Conservation (phyloP, 2,329 filamentous ascomycete species). For the Sporothrix sp. region DNA sequence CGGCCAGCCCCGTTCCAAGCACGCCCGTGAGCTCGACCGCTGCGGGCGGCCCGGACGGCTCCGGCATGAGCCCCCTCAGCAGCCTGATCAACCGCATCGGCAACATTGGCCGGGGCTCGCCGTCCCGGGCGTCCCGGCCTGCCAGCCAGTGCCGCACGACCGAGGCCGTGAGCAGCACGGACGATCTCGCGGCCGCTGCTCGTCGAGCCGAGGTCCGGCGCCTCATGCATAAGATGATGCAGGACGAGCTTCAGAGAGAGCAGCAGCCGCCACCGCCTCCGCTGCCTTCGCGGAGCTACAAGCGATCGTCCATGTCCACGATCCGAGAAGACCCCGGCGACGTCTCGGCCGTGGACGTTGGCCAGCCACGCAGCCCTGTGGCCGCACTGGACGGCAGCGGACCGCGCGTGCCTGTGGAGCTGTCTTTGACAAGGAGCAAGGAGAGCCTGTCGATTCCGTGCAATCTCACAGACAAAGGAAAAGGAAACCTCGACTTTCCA, state of each 20-base stretch:
- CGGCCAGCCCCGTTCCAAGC: not conserved
- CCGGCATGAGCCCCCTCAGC: slow-evolving; percentile 29
- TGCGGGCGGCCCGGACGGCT: not conserved
- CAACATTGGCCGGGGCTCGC: slow-evolving; percentile 36
- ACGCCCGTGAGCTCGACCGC: not conserved
- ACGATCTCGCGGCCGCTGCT: slow-evolving; percentile 38
- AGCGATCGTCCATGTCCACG: slow-evolving; percentile 15
- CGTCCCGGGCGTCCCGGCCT: slow-evolving; percentile 34
- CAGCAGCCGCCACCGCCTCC: slow-evolving; percentile 16
- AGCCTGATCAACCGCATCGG: slow-evolving; percentile 35
- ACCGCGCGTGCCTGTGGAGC: not conserved
- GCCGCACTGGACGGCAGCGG: not conserved
- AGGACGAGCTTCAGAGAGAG: slow-evolving; percentile 44
- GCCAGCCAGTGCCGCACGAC: slow-evolving; percentile 31
- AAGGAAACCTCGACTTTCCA: not conserved
- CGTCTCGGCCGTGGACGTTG: not conserved
- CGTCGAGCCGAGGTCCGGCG: slow-evolving; percentile 47
- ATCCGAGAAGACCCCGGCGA: slow-evolving; percentile 17
- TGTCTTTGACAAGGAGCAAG: not conserved
- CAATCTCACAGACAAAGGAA: not conserved
- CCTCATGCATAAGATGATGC: slow-evolving; percentile 47
- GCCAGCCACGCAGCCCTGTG: not conserved
- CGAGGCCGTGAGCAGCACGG: slow-evolving; percentile 35
- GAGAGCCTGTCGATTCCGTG: not conserved
- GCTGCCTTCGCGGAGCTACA: slow-evolving; percentile 7